Evolutionary conservation across 2,329 filamentous ascomycete genomes (phyloP).

Genomic region (Penicillium sp.): DNA sequence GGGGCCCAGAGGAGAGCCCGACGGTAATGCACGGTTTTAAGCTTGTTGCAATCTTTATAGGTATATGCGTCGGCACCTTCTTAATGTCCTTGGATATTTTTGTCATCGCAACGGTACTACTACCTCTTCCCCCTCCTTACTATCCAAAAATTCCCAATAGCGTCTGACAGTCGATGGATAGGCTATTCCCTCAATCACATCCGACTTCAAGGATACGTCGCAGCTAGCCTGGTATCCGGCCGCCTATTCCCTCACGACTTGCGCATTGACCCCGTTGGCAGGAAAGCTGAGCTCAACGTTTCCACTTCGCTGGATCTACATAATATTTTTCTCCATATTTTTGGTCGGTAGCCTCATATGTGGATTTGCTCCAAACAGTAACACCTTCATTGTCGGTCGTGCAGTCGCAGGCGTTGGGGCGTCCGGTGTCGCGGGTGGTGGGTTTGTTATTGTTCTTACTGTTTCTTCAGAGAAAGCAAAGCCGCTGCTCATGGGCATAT

Average conservation of each 20-base stretch:
- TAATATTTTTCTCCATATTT: conserved; percentile 1
- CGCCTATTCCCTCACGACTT: conserved; percentile 10
- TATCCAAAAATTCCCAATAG: too few species aligned
- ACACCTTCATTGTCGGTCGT: not conserved
- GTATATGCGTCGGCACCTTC: conserved; percentile 6
- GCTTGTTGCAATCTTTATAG: not conserved
- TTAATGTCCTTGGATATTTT: conserved; percentile 4
- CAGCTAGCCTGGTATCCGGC: conserved; percentile 9
- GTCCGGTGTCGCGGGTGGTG: not conserved
- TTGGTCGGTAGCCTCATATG: not conserved
- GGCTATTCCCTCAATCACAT: conserved; percentile 2
- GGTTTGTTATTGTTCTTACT: conserved; percentile 1
- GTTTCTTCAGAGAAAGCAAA: not conserved
- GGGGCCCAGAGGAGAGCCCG: not conserved
- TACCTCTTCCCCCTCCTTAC: too few species aligned
- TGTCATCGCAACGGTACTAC: not conserved
- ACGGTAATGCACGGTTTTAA: not conserved
- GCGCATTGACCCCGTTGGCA: conserved; percentile 8
- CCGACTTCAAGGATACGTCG: conserved; percentile 4
- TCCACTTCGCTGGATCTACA: not conserved
- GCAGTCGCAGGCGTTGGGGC: conserved; percentile 4
- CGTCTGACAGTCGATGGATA: not conserved
- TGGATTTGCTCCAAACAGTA: conserved; percentile 1
- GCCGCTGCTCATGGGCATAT: not conserved
- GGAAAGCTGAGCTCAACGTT: conserved; percentile 9